Percentiles rank a stretch among this genome's conserved stretches.
phyloP scores from a whole-genome alignment of 176 grass and related monocot species.

The Phyllostachys edulis region DNA sequence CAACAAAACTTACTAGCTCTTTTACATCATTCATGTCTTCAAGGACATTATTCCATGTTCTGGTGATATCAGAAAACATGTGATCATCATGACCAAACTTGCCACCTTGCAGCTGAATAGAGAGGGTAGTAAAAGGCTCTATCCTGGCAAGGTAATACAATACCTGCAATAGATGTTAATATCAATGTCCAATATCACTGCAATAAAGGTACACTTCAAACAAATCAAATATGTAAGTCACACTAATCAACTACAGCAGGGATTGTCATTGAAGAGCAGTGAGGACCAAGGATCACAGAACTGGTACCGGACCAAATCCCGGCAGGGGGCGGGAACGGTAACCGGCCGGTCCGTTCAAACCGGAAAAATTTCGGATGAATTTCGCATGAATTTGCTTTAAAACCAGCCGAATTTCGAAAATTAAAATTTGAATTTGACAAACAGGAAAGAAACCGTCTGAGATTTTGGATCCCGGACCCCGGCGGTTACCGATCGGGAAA shows the following conservation, averaged over 20 bases:
- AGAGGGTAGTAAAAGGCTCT: constrained; percentile 51
- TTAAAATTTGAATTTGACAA: too few species aligned
- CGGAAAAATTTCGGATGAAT: too few species aligned
- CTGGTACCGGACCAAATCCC: too few species aligned
- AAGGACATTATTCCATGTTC: constrained; percentile 49
- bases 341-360: too few species aligned
- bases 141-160: constrained; percentile 54
- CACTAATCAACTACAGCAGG: constrained; percentile 13
- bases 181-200: constrained; percentile 11
- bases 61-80: constrained; percentile 32
- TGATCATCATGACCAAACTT: constrained; percentile 38
- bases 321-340: too few species aligned
- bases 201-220: constrained; percentile 21
- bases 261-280: not conserved
- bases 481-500: too few species aligned
- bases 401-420: too few species aligned
- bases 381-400: too few species aligned
- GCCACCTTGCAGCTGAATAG: constrained; percentile 30
- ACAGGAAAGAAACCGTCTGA: too few species aligned
- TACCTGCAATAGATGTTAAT: constrained; percentile 43
- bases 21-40: constrained; percentile 58
- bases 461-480: too few species aligned
- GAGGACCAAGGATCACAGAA: too few species aligned
- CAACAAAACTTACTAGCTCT: constrained; percentile 81
- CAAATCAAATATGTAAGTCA: not conserved